phyloP scores from a whole-genome alignment of 306 rosid species.

The Cucumis cinereus region DNA sequence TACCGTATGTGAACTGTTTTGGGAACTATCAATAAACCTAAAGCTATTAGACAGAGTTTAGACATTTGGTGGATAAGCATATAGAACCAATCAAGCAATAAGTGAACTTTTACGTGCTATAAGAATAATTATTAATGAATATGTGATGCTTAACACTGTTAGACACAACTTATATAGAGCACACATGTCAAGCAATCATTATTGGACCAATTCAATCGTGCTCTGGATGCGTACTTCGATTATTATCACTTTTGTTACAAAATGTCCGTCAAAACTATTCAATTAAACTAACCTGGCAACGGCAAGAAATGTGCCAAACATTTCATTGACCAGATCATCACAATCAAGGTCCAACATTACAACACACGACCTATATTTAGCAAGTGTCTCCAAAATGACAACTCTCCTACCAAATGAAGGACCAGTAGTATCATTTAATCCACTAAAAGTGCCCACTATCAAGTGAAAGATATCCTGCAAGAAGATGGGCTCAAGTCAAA shows the following conservation, averaged over 20 bases:
- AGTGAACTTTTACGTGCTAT: neutral
- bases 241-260: too few relatives aligned
- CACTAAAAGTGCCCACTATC: conserved; percentile 82
- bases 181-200: too few relatives aligned
- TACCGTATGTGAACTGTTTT: neutral
- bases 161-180: too few relatives aligned
- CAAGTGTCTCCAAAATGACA: conserved; percentile 93
- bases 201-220: too few relatives aligned
- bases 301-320: conserved; percentile 72
- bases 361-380: conserved; percentile 95
- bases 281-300: conserved; percentile 71
- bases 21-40: neutral
- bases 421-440: conserved; percentile 79
- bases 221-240: too few relatives aligned
- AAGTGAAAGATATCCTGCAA: conserved; percentile 80
- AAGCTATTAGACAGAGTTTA: neutral
- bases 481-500: conserved; percentile 20
- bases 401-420: conserved; percentile 95
- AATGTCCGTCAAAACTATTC: too few relatives aligned
- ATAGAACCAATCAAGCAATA: neutral
- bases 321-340: conserved; percentile 79
- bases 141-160: too few relatives aligned
- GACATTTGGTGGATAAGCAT: neutral
- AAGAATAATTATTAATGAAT: neutral
- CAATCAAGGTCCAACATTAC: conserved; percentile 99